These are phyloP conservation scores for Melanogaster broomeanus DNA, from an alignment of 768 basidiomycete genomes.

Conservation along the genomic window DNA sequence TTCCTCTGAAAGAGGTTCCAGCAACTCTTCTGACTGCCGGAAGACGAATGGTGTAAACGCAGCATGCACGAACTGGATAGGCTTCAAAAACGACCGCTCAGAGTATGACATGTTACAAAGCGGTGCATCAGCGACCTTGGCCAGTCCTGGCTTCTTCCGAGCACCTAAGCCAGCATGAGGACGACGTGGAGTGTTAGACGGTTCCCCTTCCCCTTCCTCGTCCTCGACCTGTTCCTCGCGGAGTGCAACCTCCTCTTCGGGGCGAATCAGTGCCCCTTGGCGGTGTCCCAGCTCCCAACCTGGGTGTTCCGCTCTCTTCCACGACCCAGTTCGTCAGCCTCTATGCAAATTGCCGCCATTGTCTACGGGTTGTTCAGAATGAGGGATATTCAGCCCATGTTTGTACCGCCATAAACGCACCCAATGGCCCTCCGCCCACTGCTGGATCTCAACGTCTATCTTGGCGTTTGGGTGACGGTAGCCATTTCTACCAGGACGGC, in stretches of 20 bases:
- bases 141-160: not conserved
- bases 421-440: conserved; percentile 16
- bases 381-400: not conserved
- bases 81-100: conserved; percentile 63
- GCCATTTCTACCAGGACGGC: conserved; percentile 2
- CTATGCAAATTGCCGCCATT: not conserved
- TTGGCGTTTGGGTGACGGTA: conserved; percentile 23
- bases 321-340: not conserved
- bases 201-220: conserved; percentile 20
- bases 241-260: conserved; percentile 6
- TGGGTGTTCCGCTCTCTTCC: conserved; percentile 10
- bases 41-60: conserved; percentile 51
- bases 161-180: not conserved
- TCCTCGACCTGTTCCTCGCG: conserved; percentile 19
- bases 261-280: conserved; percentile 15
- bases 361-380: conserved; percentile 11
- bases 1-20: conserved; percentile 54
- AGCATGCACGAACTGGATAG: conserved; percentile 71
- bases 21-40: conserved; percentile 59
- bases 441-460: conserved; percentile 23
- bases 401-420: conserved; percentile 15
- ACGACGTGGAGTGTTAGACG: conserved; percentile 1
- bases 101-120: conserved; percentile 56
- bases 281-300: conserved; percentile 17
- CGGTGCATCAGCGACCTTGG: conserved; percentile 38